Base-by-base conservation (phyloP, 2,329 filamentous ascomycete genomes). In the Boeremia exigua region DNA sequence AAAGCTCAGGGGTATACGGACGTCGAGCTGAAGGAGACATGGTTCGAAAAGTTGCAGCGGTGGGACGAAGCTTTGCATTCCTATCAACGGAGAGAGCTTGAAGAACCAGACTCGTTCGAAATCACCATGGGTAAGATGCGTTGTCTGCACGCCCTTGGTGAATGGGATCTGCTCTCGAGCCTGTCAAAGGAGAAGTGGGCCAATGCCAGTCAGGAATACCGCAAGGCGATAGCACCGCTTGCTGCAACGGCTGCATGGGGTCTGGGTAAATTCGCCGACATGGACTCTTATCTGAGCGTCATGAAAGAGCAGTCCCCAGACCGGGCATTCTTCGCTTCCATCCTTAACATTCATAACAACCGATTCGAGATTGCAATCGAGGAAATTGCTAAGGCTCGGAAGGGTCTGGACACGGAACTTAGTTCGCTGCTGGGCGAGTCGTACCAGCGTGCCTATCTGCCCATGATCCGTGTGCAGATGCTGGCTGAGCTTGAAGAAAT, bases 111-210 rank as follows among this genome's bases (percentile, higher is more conserved):
- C 33, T 92, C 92, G 0, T 92, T 99, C 58, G 95, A 98, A 57
- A 92, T 99, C 49, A 92, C 96, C 30, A 98, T 99, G 93, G 95
- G 95, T 63, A 99, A 99, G 78, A 99, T 99, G 95, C 88, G 95
- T 43, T 99, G 95, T 82, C 80, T 98, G 61, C 95, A 99, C 73
- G 96, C 95, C 8, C 83, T 99, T 32, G 95, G 95, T 59, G 95
- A 99, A 75, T 99, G 95, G 95, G 96, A 98, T 65, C 87, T 92
- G 4, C 82, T 99, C 14, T 96, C 94, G 0, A 88, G 87, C 44
- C 82, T 99, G 50, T 94, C 93, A 0, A 90, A 96, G 71, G 92
- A 93, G 71, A 96, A 94, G 47, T 99, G 95, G 95, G 86, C 90
- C 63, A 92, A 93, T 72, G 95, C 94, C 7, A 88, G 88, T 4